A percentile compares a stretch with the other conserved stretches of the same genome.
Evolutionary conservation across 2,329 filamentous ascomycete genomes (phyloP).

Genomic region (Phoma sp.): DNA sequence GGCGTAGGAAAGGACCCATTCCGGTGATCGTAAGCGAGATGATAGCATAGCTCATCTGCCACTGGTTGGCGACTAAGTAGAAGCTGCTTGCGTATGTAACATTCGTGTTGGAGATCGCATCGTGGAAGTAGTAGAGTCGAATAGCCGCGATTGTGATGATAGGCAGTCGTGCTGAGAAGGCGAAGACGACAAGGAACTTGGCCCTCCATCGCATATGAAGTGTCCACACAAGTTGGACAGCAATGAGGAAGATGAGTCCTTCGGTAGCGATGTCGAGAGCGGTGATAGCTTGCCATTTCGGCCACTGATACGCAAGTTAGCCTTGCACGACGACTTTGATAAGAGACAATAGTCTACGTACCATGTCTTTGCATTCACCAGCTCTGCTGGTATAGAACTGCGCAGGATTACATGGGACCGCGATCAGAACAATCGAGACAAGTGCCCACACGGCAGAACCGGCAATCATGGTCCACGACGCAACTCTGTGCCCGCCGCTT

Average conservation of each 20-base stretch:
- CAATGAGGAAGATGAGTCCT: conserved; percentile 36
- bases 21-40: conserved; percentile 44
- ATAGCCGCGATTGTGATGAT: conserved; percentile 35
- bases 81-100: conserved; percentile 29
- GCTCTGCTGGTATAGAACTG: conserved; percentile 26
- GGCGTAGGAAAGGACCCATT: conserved; percentile 43
- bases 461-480: conserved; percentile 27
- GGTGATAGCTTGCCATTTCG: conserved; percentile 40
- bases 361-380: conserved; percentile 28
- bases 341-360: conserved; percentile 14
- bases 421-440: conserved; percentile 34
- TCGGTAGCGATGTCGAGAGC: conserved; percentile 40
- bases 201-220: conserved; percentile 38
- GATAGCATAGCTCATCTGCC: conserved; percentile 47
- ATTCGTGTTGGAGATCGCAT: conserved; percentile 22
- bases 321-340: background rate
- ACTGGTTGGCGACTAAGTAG: conserved; percentile 42
- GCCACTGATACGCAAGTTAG: conserved; percentile 26
- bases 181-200: conserved; percentile 38
- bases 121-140: conserved; percentile 37
- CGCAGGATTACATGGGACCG: conserved; percentile 34
- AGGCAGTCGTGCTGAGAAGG: conserved; percentile 41
- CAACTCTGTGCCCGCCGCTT: conserved; percentile 26
- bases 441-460: conserved; percentile 33
- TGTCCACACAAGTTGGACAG: conserved; percentile 33